Base-by-base conservation (phyloP, 164 flowering plant genomes). In the Macadamia integrifolia region DNA sequence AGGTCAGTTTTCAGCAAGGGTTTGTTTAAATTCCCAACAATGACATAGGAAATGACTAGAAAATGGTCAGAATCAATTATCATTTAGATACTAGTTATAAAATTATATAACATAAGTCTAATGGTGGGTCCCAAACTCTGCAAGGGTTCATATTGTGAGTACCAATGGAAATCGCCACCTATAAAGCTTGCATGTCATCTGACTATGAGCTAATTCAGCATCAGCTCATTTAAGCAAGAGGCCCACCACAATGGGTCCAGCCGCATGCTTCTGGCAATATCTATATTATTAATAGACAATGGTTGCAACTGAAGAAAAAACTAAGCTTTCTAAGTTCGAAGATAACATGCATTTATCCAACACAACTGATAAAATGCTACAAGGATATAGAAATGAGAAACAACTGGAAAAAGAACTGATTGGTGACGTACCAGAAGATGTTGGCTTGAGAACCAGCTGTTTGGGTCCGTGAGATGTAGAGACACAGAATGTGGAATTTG, bases 361-460 rank as follows among this genome's bases (percentile, higher is more conserved):
- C 40, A 43, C 66, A 63, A 3, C 11, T 44, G 23, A 46, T 0
- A 6, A 43, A 17, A 13, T 1, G 46, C 43, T 14, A 23, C 48
- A 40, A 14, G 28, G 42, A 48, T 58, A 49, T 31, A 58, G 50
- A 56, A 42, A 29, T 23, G 40, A 58, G 50, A 56, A 42, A 29
- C 32, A 5, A 35, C 40, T 35, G 40, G 29, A 13, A 1, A 0
- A 52, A 53, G 17, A 53, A 46, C 7, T 8, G 50, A 46, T 46
- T 11, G 12, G n/a, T 66, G 30, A 56, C 68, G 13, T 77, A 86
- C 89, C 86, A 73, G 75, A 67, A 71, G 74, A 40, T 42, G 75
- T 73, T 49, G 74, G 80, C 23, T 44, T 42, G 58, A 76, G 11
- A 62, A 84, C 76, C 58, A 80, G 53, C 55, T 72, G 71, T 9